Percentiles rank a stretch among this genome's conserved stretches.
These are phyloP conservation scores for Chalciporus chontae DNA, from an alignment of 768 basidiomycete genomes.

Conservation along the genomic window DNA sequence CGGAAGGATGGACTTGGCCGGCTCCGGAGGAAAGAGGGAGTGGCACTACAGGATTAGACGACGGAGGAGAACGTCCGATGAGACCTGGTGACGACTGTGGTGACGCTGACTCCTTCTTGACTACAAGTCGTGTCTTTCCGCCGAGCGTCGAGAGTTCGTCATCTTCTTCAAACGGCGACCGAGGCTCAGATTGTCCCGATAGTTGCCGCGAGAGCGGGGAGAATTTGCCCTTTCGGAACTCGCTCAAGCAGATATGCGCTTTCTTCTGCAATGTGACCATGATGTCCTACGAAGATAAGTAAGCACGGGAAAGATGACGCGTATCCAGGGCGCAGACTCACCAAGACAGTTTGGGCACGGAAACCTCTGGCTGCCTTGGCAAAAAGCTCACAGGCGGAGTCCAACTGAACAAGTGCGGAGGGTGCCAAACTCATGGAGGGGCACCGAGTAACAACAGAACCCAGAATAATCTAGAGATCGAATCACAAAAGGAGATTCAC, in stretches of 20 bases:
- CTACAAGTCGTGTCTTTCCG: slow-evolving; percentile 63
- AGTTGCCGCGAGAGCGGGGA: slow-evolving; percentile 39
- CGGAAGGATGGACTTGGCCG: slow-evolving; percentile 55
- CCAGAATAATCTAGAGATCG: slow-evolving; percentile 52
- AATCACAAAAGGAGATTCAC: slow-evolving; percentile 5
- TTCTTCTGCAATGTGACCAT: slow-evolving; percentile 64
- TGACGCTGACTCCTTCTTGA: slow-evolving; percentile 56
- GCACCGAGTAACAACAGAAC: slow-evolving; percentile 73
- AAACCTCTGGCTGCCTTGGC: slow-evolving; percentile 66
- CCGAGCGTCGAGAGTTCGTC: slow-evolving; percentile 64
- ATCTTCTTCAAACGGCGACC: slow-evolving; percentile 47
- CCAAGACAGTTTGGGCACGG: slow-evolving; percentile 61
- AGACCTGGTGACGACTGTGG: slow-evolving; percentile 39
- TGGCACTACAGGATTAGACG: slow-evolving; percentile 69
- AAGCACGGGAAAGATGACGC: slow-evolving; percentile 6
- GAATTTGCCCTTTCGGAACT: slow-evolving; percentile 56
- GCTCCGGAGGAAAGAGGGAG: slow-evolving; percentile 54
- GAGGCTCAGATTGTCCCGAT: slow-evolving; percentile 37
- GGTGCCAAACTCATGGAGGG: slow-evolving; percentile 77
- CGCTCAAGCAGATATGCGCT: slow-evolving; percentile 61
- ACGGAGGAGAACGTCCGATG: slow-evolving; percentile 64
- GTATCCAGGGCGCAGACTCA: slow-evolving; percentile 28
- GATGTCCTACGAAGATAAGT: slow-evolving; percentile 42
- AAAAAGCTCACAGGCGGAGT: slow-evolving; percentile 73
- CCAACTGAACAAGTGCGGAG: slow-evolving; percentile 68